phyloP scores from a whole-genome alignment of 2,329 filamentous ascomycete genomes.

The Dactylellina parvicollis region DNA sequence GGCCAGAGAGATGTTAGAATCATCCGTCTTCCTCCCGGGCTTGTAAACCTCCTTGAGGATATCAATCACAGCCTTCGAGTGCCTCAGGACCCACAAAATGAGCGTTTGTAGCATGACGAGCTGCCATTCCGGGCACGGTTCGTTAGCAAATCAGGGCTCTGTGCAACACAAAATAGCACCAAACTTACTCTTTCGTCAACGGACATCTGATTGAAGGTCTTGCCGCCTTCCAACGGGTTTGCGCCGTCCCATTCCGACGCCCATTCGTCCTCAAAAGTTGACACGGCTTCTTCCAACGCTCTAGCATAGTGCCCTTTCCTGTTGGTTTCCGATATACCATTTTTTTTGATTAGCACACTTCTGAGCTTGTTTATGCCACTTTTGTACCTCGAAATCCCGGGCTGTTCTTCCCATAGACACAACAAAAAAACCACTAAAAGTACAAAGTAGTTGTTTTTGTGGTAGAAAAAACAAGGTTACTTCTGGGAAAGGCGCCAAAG shows the following conservation, averaged over 20 bases:
- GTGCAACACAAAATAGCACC: slow-evolving; percentile 18
- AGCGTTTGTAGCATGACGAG: slow-evolving; percentile 83
- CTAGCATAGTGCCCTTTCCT: slow-evolving; percentile 92
- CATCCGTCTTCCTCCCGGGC: slow-evolving; percentile 79
- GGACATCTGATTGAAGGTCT: slow-evolving; percentile 82
- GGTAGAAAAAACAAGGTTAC: slow-evolving; percentile 6
- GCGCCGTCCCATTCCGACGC: slow-evolving; percentile 80
- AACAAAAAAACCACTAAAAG: background rate
- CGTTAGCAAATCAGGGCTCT: background rate
- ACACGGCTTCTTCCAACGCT: slow-evolving; percentile 91
- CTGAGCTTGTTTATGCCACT: background rate
- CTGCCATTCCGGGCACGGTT: slow-evolving; percentile 64
- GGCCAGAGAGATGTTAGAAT: slow-evolving; percentile 84
- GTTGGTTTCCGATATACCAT: slow-evolving; percentile 53
- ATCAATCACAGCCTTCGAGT: slow-evolving; percentile 81
- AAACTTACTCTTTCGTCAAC: slow-evolving; percentile 78
- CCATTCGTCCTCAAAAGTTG: slow-evolving; percentile 88
- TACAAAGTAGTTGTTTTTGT: slow-evolving; percentile 6
- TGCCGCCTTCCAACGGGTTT: slow-evolving; percentile 82
- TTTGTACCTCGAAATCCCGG: background rate
- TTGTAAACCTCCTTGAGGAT: slow-evolving; percentile 91
- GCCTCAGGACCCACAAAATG: slow-evolving; percentile 86
- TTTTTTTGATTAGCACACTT: slow-evolving; percentile 2
- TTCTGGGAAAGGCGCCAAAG: slow-evolving; percentile 3
- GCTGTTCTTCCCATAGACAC: slow-evolving; percentile 4